A percentile compares a stretch with the other conserved stretches of the same genome.
These are phyloP conservation scores for Chenopodium album DNA, from an alignment of 148 eudicot species.

Conservation along the genomic window DNA sequence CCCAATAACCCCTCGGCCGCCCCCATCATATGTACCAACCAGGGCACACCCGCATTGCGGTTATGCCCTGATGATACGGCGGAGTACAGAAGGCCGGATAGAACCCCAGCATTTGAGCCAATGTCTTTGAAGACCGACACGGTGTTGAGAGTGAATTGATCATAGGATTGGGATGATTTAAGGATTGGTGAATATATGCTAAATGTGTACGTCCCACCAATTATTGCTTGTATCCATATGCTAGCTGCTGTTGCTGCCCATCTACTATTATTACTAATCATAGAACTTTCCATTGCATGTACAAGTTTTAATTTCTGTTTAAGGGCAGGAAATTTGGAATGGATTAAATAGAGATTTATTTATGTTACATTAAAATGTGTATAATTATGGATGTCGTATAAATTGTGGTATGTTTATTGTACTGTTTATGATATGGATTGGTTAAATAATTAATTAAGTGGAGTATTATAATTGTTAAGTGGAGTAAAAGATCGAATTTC, in stretches of 20 bases:
- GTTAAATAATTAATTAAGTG: no score
- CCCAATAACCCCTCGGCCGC: constrained; percentile 75
- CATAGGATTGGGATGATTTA: constrained; percentile 65
- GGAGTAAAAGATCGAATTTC: constrained; percentile 10
- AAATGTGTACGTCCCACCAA: constrained; percentile 82
- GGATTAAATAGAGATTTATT: not conserved
- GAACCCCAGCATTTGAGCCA: constrained; percentile 82
- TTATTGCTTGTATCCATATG: constrained; percentile 79
- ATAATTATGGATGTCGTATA: not conserved
- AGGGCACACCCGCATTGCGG: constrained; percentile 32
- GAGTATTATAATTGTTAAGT: constrained; percentile 6
- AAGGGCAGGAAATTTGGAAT: not conserved
- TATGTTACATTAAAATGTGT: not conserved
- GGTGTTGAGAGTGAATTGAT: constrained; percentile 82
- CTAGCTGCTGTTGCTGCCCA: constrained; percentile 73
- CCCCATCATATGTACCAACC: constrained; percentile 67
- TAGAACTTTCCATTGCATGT: constrained; percentile 5
- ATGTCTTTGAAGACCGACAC: constrained; percentile 92
- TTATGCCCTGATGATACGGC: constrained; percentile 21
- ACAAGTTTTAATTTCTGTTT: not conserved
- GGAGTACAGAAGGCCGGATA: constrained; percentile 83
- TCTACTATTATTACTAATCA: constrained; percentile 28
- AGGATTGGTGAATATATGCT: constrained; percentile 72
- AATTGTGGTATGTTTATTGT: not conserved
- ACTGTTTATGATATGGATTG: not conserved